Percentiles rank a stretch among this genome's conserved stretches.
These are phyloP conservation scores for Cardamine occulta DNA, from an alignment of 345 rosid species.

Conservation along the genomic window DNA sequence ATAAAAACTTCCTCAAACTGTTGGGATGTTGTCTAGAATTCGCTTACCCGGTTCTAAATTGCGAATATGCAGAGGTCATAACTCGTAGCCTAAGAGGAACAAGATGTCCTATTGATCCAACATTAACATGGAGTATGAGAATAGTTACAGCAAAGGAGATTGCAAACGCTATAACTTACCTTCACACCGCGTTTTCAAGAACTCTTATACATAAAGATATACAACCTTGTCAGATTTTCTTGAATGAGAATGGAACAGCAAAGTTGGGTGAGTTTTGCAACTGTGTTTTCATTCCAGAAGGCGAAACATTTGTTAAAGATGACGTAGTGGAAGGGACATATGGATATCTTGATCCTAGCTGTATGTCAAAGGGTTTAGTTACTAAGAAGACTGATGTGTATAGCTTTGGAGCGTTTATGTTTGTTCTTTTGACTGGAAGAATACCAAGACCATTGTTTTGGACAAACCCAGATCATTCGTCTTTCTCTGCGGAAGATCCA, in stretches of 20 bases:
- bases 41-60: conserved; percentile 17
- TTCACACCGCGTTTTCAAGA: conserved; percentile 25
- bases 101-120: conserved; percentile 25
- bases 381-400: conserved; percentile 11
- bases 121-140: conserved; percentile 25
- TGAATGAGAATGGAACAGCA: background rate
- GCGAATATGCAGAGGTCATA: conserved; percentile 8
- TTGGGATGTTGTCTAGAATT: conserved; percentile 30
- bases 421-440: conserved; percentile 27
- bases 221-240: background rate
- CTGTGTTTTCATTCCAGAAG: background rate
- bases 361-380: conserved; percentile 1
- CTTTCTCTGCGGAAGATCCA: conserved; percentile 10
- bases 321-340: conserved; percentile 5
- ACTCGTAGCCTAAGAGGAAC: conserved; percentile 27
- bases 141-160: conserved; percentile 28
- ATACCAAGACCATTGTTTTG: conserved; percentile 3
- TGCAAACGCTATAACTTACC: conserved; percentile 26
- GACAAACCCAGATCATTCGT: background rate
- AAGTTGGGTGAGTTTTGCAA: background rate
- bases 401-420: conserved; percentile 31
- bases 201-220: background rate
- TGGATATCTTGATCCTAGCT: conserved; percentile 7
- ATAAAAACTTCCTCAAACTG: conserved; percentile 24
- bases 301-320: background rate